Evolutionary conservation across 345 rosid species (phyloP).

Genomic region (Heritiera fomes): DNA sequence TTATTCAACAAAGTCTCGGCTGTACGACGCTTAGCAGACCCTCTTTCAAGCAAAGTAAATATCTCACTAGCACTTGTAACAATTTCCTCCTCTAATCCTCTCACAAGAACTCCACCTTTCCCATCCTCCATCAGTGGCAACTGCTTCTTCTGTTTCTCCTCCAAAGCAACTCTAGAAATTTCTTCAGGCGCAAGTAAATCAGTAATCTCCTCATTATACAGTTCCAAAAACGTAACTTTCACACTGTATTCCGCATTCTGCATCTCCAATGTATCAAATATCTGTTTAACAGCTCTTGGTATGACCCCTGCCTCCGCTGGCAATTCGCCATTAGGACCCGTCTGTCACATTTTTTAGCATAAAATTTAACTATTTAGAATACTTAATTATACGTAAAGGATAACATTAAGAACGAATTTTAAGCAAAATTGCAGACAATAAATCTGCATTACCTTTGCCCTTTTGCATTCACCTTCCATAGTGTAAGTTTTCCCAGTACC

Average conservation of each 20-base stretch:
- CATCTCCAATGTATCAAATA: slow-evolving; percentile 94
- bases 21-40: slow-evolving; percentile 94
- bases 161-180: slow-evolving; percentile 60
- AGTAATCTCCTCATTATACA: slow-evolving; percentile 97
- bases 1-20: slow-evolving; percentile 98
- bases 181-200: slow-evolving; percentile 98
- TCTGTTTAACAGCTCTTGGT: slow-evolving; percentile 95
- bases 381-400: background rate
- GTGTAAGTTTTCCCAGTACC: slow-evolving; percentile 98
- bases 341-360: slow-evolving; percentile 44
- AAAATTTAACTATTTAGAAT: slow-evolving; percentile 15
- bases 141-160: slow-evolving; percentile 94
- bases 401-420: background rate
- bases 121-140: slow-evolving; percentile 99
- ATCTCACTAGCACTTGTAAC: slow-evolving; percentile 93
- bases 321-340: slow-evolving; percentile 76
- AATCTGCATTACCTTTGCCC: slow-evolving; percentile 59
- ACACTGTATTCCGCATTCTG: slow-evolving; percentile 99
- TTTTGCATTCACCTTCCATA: slow-evolving; percentile 99
- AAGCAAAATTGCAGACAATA: background rate
- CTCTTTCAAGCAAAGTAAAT: slow-evolving; percentile 90
- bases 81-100: slow-evolving; percentile 98
- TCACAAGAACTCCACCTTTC: slow-evolving; percentile 97
- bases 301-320: slow-evolving; percentile 97
- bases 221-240: slow-evolving; percentile 90